These are phyloP conservation scores for Diaporthe australafricana DNA, from an alignment of 2,329 filamentous ascomycete genomes.

Conservation along the genomic window DNA sequence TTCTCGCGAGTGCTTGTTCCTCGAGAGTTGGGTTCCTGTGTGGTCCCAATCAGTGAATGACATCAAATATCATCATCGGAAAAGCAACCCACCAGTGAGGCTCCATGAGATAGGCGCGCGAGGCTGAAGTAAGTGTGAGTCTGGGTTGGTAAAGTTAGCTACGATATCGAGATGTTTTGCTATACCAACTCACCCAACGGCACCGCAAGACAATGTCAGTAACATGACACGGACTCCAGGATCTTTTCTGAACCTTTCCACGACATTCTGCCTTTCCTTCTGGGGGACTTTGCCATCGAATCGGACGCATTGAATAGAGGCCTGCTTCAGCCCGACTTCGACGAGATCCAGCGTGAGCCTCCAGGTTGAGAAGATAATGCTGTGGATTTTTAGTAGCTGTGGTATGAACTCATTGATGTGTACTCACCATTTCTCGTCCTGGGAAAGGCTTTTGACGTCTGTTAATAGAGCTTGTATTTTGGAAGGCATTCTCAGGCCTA, in stretches of 20 bases:
- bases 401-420: neutral
- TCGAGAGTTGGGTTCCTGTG: conserved; percentile 47
- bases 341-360: conserved; percentile 60
- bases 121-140: conserved; percentile 59
- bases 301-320: conserved; percentile 50
- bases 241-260: conserved; percentile 55
- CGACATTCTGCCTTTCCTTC: conserved; percentile 52
- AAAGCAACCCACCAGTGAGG: conserved; percentile 54
- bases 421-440: conserved; percentile 50
- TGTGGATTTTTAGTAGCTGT: conserved; percentile 39
- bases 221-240: conserved; percentile 55
- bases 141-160: conserved; percentile 42
- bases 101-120: conserved; percentile 61
- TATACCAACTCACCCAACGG: conserved; percentile 55
- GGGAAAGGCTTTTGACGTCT: conserved; percentile 42
- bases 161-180: neutral
- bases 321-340: conserved; percentile 50
- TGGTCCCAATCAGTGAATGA: neutral
- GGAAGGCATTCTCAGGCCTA: conserved; percentile 40
- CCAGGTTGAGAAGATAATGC: conserved; percentile 65
- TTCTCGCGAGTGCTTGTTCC: conserved; percentile 45
- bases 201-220: conserved; percentile 62
- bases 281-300: conserved; percentile 61
- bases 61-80: neutral
- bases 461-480: conserved; percentile 50